Evolutionary conservation across 164 flowering plant genomes (phyloP).

Genomic region (Aristolochia californica): DNA sequence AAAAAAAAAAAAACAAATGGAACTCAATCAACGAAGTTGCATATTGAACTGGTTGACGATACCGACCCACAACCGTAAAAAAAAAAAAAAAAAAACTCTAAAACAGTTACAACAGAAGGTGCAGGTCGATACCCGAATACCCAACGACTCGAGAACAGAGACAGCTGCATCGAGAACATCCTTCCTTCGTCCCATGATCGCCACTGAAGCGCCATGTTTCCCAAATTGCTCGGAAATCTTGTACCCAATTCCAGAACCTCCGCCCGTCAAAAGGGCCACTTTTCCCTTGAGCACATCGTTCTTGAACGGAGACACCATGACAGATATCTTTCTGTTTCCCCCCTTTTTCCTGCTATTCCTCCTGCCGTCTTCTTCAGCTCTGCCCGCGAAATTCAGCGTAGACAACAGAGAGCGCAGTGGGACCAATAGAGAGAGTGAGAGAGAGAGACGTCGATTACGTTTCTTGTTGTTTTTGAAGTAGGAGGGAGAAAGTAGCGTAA

Average conservation of each 20-base stretch:
- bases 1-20: too few relatives aligned
- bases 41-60: too few relatives aligned
- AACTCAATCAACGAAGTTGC: too few relatives aligned
- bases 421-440: too few relatives aligned
- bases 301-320: constrained; percentile 78
- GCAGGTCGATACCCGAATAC: constrained; percentile 33
- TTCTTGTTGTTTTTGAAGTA: too few relatives aligned
- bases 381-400: too few relatives aligned
- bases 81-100: too few relatives aligned
- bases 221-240: constrained; percentile 70
- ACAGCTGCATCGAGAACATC: constrained; percentile 68
- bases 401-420: too few relatives aligned
- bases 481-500: too few relatives aligned
- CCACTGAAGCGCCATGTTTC: constrained; percentile 69
- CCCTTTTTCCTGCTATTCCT: constrained; percentile 4
- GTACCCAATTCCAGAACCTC: constrained; percentile 81
- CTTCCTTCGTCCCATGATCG: constrained; percentile 85
- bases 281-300: constrained; percentile 50
- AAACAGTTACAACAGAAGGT: too few relatives aligned
- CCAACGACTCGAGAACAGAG: constrained; percentile 42
- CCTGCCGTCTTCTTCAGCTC: neutral
- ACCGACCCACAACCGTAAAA: too few relatives aligned
- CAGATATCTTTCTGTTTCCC: constrained; percentile 2
- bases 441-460: too few relatives aligned
- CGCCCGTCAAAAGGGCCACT: constrained; percentile 78